Base-by-base conservation (phyloP, 768 basidiomycete genomes). In the Serendipita vermifera region DNA sequence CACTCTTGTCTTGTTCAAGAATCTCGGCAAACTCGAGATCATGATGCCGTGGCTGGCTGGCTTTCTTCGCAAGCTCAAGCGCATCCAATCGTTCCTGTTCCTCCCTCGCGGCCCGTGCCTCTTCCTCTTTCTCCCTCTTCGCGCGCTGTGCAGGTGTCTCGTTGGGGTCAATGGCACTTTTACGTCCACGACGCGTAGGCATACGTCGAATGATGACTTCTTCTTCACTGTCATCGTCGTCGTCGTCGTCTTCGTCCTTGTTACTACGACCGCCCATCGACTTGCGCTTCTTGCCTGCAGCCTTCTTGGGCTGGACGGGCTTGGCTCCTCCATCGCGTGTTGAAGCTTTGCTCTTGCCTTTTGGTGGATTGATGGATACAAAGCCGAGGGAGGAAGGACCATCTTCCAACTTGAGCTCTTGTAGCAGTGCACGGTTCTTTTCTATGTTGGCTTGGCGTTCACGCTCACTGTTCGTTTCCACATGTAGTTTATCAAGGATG, bases 381-480 rank as follows among this genome's bases (percentile, higher is more conserved):
- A 79, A 63, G 17, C 74, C 73, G 5, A 85, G 71, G 14, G 70
- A 66, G 3, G 71, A 68, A 33, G 74, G 74, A 1, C 78, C 79
- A 61, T 77, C 77, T 62, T 78, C 76, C 31, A 87, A 72, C 15
- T 85, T 79, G 15, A 90, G 76, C 63, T 86, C 69, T 60, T 85
- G 80, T 33, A 91, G 73, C 6, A 89, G 71, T 2, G 79, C 82
- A 38, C 78, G 81, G 65, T 91, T 91, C 53, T 84, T 77, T 11
- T 84, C 86, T 40, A 90, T 87, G 62, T 87, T 90, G 6, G 80
- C 82, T 65, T 85, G 81, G 17, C 87, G 81, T 61, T 87, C 83
- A 20, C 76, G 70, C 69, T 88, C 87, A 38, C 79, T 79, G 56
- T 38, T 11, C 29, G 26, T 15, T n/a, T 55, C 22, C 36, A 5